Conservation (phyloP, 208 protist genomes). For the Herpetomonas muscarum region DNA sequence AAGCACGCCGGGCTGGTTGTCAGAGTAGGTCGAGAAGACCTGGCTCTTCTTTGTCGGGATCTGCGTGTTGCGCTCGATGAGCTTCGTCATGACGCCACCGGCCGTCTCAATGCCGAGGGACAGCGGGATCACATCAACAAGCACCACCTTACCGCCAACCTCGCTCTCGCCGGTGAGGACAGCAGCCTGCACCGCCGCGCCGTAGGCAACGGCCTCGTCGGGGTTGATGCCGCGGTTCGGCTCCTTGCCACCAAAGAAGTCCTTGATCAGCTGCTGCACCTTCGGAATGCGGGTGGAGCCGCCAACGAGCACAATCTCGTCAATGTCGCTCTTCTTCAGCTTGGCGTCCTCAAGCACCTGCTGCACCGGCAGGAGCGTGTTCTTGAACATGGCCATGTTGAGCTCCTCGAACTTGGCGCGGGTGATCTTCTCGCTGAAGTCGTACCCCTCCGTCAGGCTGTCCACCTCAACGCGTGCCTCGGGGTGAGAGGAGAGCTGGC, state of each 20-base stretch:
- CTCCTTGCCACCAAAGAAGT: slow-evolving; percentile 98
- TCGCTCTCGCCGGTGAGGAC: slow-evolving; percentile 84
- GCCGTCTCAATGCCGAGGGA: slow-evolving; percentile 93
- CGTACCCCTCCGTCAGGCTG: slow-evolving; percentile 92
- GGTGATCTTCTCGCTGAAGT: slow-evolving; percentile 95
- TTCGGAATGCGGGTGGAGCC: slow-evolving; percentile 96
- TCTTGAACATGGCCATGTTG: slow-evolving; percentile 96
- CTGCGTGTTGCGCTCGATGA: slow-evolving; percentile 58
- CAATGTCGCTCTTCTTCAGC: slow-evolving; percentile 93
- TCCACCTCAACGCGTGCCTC: slow-evolving; percentile 95
- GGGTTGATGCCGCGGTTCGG: slow-evolving; percentile 96
- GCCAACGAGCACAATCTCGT: slow-evolving; percentile 97
- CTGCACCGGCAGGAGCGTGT: slow-evolving; percentile 93
- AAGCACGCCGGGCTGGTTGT: slow-evolving; percentile 81
- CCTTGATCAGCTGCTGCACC: slow-evolving; percentile 94
- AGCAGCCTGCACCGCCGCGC: slow-evolving; percentile 97
- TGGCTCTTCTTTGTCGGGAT: slow-evolving; percentile 63
- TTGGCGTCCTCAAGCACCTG: slow-evolving; percentile 94
- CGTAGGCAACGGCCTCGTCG: slow-evolving; percentile 98
- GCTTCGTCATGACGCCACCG: slow-evolving; percentile 90
- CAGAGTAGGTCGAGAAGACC: slow-evolving; percentile 60
- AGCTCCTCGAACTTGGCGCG: slow-evolving; percentile 97
- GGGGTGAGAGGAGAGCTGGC: slow-evolving; percentile 77
- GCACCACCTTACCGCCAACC: slow-evolving; percentile 77
- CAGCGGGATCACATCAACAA: slow-evolving; percentile 88